A percentile compares a stretch with the other conserved stretches of the same genome.
phyloP scores from a whole-genome alignment of 176 grass and related monocot genomes.

The Bothriochloa decipiens region DNA sequence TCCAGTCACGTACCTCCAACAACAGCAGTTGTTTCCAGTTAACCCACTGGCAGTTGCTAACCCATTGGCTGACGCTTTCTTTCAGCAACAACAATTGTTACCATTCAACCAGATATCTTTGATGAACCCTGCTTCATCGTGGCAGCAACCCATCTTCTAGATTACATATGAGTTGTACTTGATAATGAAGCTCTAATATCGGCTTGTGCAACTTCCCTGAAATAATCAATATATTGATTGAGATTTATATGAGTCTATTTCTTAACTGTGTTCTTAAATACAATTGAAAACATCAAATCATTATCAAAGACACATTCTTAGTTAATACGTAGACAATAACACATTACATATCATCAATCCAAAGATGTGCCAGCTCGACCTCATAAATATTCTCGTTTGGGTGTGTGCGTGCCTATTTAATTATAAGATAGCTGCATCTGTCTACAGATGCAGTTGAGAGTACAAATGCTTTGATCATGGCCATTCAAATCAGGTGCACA shows the following conservation, averaged over 20 bases:
- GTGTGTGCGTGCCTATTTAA: not conserved
- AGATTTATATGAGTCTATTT: not conserved
- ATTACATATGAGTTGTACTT: not conserved
- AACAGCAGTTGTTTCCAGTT: too few species aligned
- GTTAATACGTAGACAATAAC: not conserved
- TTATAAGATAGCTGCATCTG: too few species aligned
- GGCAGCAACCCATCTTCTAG: not conserved
- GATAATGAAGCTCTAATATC: too few species aligned
- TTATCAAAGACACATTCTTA: not conserved
- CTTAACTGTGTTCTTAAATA: not conserved
- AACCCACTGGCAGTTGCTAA: too few species aligned
- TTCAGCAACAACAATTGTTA: too few species aligned
- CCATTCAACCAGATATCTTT: too few species aligned
- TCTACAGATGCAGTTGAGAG: too few species aligned
- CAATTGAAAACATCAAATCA: not conserved
- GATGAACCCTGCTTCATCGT: not conserved
- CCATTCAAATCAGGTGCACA: too few species aligned
- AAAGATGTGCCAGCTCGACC: not conserved
- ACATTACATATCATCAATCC: not conserved
- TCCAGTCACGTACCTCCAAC: too few species aligned
- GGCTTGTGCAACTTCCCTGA: not conserved
- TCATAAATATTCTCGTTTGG: too few species aligned
- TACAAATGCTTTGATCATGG: too few species aligned
- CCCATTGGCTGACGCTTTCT: too few species aligned
- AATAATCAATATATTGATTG: not conserved